Base-by-base conservation (phyloP, 2,329 filamentous ascomycete species). In the Xylaria sp. region DNA sequence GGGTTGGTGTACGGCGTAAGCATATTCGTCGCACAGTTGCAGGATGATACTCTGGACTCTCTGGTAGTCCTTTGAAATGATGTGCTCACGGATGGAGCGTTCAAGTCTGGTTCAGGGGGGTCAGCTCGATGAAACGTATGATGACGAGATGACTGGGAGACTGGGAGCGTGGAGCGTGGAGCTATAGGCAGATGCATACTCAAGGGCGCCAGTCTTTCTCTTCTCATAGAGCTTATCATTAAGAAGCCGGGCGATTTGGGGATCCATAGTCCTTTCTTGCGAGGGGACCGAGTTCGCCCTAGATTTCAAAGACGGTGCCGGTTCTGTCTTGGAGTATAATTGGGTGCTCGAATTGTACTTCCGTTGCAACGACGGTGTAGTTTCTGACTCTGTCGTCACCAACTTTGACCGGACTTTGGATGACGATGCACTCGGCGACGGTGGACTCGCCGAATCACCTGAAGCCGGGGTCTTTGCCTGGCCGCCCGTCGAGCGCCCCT, bases 171-270 rank as follows among this genome's bases (percentile, higher is more conserved):
- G n/a, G n/a, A n/a, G n/a, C n/a, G n/a, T n/a, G n/a, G n/a, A n/a
- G n/a, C n/a, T n/a, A n/a, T 17, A 51, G 19, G 37, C 21, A 3
- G 54, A 56, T 35, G 64, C 90, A 73, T 88, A 97, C 93, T 99
- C 95, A 61, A 99, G 87, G 71, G 96, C 95, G 68, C 95, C 95
- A 74, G 93, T 89, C 79, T 99, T 99, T 76, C 96, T 88, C 83
- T 96, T 97, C 76, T 99, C 95, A 78, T 99, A 99, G 75, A 98
- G 89, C 86, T 97, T 99, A 81, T 99, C 95, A 76, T 96, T 96
- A 75, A 99, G 84, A 70, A 94, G 86, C 71, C 94, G 92, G 79
- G 96, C 92, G 76, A 97, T 92, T 75, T 89, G 89, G 74, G 87
- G 83, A 82, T 98, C 94, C 94, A 98, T 97, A 72, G 61, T 73